Base-by-base conservation (phyloP, 2,329 filamentous ascomycete species). In the Thielaviopsis musarum region DNA sequence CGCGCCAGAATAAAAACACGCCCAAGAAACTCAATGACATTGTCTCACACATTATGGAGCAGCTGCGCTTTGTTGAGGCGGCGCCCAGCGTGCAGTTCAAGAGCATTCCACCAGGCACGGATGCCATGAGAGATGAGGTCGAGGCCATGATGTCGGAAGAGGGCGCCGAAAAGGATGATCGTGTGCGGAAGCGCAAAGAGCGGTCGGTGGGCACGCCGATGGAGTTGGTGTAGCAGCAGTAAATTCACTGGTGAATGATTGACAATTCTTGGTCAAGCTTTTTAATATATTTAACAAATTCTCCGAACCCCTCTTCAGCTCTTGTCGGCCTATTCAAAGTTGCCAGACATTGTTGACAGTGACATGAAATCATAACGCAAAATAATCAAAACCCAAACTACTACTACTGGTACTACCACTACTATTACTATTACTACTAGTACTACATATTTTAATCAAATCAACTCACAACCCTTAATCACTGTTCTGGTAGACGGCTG, bases 11-110 rank as follows among this genome's bases (percentile, higher is more conserved):
- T 68, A 82, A 85, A 66, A 94, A 95, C 66, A 79, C 87, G 5
- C 77, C 80, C 56, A 85, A 90, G 66, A 86, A 88, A 62, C 74
- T 95, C 19, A 77, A 84, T 54, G 83, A 85, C 38, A 84, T 95
- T 52, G 78, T 94, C 3, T 78, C 85, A 67, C 83, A 88, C 61
- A 84, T 95, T 52, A 81, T 83, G 52, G 88, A 95, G 70, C 91
- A 97, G 71, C 72, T 98, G 64, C 79, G 88, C 26, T 96, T 95
- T 68, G 83, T 97, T 57, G 78, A 87, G 66, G 80, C 83, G 45
- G 88, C 89, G 7, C 93, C 93, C 0, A 95, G 89, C 66, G 88
- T 95, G 28, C 89, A 95, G 70, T 86, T 90, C 72, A 81, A 82
- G 65, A 79, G 82, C 52, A 87, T 96, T 58, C 89, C 88, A 10